Base-by-base conservation (phyloP, 192 early-diverging fungal species). In the Oehlia diaphana region DNA sequence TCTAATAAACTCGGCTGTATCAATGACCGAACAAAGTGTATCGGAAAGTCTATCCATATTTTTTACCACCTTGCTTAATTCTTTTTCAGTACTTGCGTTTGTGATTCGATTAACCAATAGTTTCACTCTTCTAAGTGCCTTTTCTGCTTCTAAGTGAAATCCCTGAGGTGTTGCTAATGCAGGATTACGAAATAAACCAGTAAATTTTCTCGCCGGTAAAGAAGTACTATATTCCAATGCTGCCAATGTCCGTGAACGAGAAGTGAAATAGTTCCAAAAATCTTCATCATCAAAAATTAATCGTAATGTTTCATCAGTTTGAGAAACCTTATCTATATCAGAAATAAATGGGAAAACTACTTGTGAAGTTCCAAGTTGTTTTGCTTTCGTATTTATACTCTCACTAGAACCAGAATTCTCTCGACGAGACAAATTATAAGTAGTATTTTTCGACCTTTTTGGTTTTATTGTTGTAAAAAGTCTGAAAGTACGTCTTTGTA, bases 1-100 rank as follows among this genome's bases (percentile, higher is more conserved):
- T 44, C 96, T 90, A 5, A 98, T 87, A n/a, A 99, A 91, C 82
- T 99, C 98, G 0, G 94, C 92, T 61, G 92, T 90, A 77, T 99
- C 98, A 83, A 98, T 93, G 1, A 98, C 94, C 49, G 92, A 90
- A 63, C 97, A 99, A 19, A 99, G 86, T 2, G 90, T 87, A 83
- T 99, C 96, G 26, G 92, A 94, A 23, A 98, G 87, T 65, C 93
- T 87, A 81, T 99, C 98, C 66, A 98, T 88, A 62, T 93, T 88
- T 82, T 96, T 95, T 77, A 99, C 91, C 2, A 96, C 91, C 49
- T 83, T 88, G n/a, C 84, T 82, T 86, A 92, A 88, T 81, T 95
- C 94, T 9, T 63, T 75, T 12, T 80, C 81, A 19, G 82, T 81
- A 6, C 84, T 86, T 62, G 90, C 90, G 67, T 83, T 83, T 9